Evolutionary conservation across 2,329 filamentous ascomycete genomes (phyloP).

Genomic region (Paecilomyces sp.): DNA sequence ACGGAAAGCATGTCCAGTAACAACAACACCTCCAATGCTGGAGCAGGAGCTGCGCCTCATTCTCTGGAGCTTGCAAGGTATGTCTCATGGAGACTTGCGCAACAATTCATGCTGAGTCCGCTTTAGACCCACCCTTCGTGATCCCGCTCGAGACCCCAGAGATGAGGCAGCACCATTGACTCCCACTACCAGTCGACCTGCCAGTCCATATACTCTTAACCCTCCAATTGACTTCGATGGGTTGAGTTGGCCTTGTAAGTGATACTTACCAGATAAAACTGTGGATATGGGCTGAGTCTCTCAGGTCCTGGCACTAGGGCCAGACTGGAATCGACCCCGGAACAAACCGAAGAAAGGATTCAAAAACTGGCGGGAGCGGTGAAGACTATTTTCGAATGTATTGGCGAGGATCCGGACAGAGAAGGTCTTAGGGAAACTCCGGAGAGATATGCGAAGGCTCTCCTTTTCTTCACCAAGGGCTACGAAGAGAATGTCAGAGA

Average conservation of each 20-base stretch:
- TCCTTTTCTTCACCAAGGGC: slow-evolving; percentile 93
- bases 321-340: slow-evolving; percentile 50
- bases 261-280: background rate
- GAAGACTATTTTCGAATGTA: slow-evolving; percentile 57
- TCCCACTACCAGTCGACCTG: slow-evolving; percentile 44
- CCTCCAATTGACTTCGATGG: slow-evolving; percentile 47
- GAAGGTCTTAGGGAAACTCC: slow-evolving; percentile 63
- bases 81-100: slow-evolving; percentile 1
- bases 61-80: slow-evolving; percentile 19
- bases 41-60: slow-evolving; percentile 5
- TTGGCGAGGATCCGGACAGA: slow-evolving; percentile 59
- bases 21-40: slow-evolving; percentile 11
- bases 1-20: slow-evolving; percentile 10
- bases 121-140: slow-evolving; percentile 31
- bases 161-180: slow-evolving; percentile 46
- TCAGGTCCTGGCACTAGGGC: slow-evolving; percentile 41
- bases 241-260: slow-evolving; percentile 46
- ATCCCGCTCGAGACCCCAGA: slow-evolving; percentile 46
- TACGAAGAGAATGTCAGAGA: slow-evolving; percentile 92
- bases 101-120: background rate
- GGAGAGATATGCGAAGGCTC: slow-evolving; percentile 84
- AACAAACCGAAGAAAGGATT: slow-evolving; percentile 51
- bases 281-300: slow-evolving; percentile 1
- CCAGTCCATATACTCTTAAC: slow-evolving; percentile 43
- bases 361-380: slow-evolving; percentile 58